These are phyloP conservation scores for Cordyceps farinosa DNA, from an alignment of 2,329 filamentous ascomycete genomes.

Conservation along the genomic window DNA sequence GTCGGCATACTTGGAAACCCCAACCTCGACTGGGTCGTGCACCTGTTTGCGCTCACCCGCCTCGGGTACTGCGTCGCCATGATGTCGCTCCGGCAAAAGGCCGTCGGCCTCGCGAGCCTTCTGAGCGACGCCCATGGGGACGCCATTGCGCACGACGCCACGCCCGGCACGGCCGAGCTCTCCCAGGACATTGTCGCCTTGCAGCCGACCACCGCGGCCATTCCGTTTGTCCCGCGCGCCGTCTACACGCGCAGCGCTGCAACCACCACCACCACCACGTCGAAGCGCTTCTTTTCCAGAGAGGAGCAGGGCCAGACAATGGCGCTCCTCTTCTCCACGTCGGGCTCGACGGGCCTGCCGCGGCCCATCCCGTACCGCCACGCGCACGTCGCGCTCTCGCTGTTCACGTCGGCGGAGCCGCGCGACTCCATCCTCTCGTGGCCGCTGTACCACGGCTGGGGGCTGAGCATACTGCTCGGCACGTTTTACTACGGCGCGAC, in stretches of 20 bases:
- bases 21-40: constrained; percentile 52
- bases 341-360: constrained; percentile 13
- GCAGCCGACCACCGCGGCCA: neutral
- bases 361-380: constrained; percentile 9
- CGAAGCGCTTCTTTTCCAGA: constrained; percentile 1
- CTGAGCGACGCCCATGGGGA: constrained; percentile 26
- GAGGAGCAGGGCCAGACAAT: neutral
- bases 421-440: constrained; percentile 2
- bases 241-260: neutral
- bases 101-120: constrained; percentile 31
- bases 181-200: neutral
- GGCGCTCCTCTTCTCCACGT: constrained; percentile 7
- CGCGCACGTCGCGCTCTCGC: neutral
- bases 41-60: constrained; percentile 50
- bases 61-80: constrained; percentile 49
- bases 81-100: constrained; percentile 34
- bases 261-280: neutral
- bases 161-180: neutral
- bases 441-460: constrained; percentile 15
- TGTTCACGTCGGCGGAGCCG: neutral
- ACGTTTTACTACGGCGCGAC: neutral
- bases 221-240: neutral
- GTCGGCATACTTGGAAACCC: constrained; percentile 51
- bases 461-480: neutral
- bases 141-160: constrained; percentile 26